Base-by-base conservation (phyloP, 176 grass and related monocot genomes). In the Bolboschoenus planiculmis region DNA sequence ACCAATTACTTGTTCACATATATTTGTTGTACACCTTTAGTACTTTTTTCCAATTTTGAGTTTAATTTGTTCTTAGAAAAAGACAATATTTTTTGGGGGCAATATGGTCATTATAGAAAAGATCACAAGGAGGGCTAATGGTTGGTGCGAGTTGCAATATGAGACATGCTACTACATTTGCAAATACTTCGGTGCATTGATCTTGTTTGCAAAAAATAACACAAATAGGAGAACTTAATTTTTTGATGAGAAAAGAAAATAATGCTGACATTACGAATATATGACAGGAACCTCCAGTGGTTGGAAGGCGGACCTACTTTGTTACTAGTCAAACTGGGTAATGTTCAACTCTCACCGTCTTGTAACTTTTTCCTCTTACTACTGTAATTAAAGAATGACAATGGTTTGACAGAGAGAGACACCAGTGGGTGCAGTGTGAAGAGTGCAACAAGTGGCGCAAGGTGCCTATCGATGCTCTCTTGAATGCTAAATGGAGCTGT, bases 371-470 rank as follows among this genome's bases (percentile, higher is more conserved):
- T 40, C 4, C 0, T 51, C 72, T 10, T 34, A 53, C 15, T 51
- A 8, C 26, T 78, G 56, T 56, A 43, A 83, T 23, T 85, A 88
- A 81, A 88, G 44, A 60, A 55, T 66, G 15, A 35, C 80, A 56
- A 67, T 84, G 15, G 39, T 87, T 62, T 71, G 55, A 56, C 92
- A 99, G 96, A 58, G 86, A 88, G 42, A 88, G 63, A 81, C 86
- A 89, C 93, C 97, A 99, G 64, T 96, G 91, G 97, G 97, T 88
- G 59, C 91, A 99, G 78, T 99, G 97, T 50, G 92, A 95, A 62
- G 85, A 93, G 85, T 99, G 97, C 72, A 91, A 73, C 20, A 99
- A 95, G 87, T 99, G 97, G 97, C 88, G 97, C 48, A 95, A 95
- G 84, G 65, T 99, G 31, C 97, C 97, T 30, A 77, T 80, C 4